Base-by-base conservation (phyloP, 2,329 filamentous ascomycete genomes). In the Mycosphaerella sp. region DNA sequence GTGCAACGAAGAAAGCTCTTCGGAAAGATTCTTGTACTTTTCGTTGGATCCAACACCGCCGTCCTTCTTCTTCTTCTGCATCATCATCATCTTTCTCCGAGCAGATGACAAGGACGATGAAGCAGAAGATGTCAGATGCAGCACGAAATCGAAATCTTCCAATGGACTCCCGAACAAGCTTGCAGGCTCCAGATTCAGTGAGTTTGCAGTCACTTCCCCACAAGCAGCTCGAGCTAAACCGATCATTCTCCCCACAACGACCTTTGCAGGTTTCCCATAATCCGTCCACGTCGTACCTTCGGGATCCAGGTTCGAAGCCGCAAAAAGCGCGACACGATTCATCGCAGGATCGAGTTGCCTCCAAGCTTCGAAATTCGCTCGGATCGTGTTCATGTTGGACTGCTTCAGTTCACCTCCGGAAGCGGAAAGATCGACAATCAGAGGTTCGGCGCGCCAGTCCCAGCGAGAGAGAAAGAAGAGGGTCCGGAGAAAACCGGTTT, bases 361-460 rank as follows among this genome's bases (percentile, higher is more conserved):
- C 89, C 89, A 95, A 11, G 86, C 84, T 57, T 89, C 82, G 54
- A 97, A 85, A 17, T 86, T 83, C 3, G 84, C 87, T n/a, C 41
- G 44, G 59, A 93, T 83, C 2, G 77, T 74, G 32, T 80, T 73
- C 9, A 85, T 77, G 31, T 86, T 81, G 9, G 80, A 74, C 6
- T 76, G 71, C 6, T 80, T 80, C 66, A 95, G 77, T 29, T 29
- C 26, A n/a, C 56, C 55, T 4, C 54, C 49, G 48, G 59, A 56
- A 11, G 59, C 64, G 29, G 63, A 64, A 26, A 89, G 79, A 69
- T 96, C 89, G 26, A 96, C 78, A 34, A 95, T 78, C 32, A 97
- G 76, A 1, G 93, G 87, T 50, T 90, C 85, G 6, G 84, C 78
- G 29, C 87, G 82, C 93, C 93, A 98, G 69, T 97, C 89, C 90